These are phyloP conservation scores for Epichloe brachyelytri DNA, from an alignment of 2,329 filamentous ascomycete genomes.

Conservation along the genomic window DNA sequence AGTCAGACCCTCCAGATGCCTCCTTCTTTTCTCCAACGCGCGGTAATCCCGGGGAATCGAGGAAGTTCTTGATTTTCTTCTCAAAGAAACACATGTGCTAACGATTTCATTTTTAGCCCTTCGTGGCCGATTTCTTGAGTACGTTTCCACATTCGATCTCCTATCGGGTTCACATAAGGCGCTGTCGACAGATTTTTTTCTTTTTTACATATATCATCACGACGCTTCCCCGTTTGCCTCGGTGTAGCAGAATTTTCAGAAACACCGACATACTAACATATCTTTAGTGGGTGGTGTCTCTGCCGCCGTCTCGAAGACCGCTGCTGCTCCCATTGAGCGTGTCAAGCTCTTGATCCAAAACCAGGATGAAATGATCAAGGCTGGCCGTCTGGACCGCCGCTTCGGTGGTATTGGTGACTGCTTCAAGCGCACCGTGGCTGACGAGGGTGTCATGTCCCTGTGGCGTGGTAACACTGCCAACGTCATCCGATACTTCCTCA, in stretches of 20 bases:
- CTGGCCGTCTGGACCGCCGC: conserved; percentile 94
- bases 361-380: conserved; percentile 99
- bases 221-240: not conserved
- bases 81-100: conserved; percentile 15
- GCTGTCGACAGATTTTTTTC: not conserved
- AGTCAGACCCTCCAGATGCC: not conserved
- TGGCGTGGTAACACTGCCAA: conserved; percentile 99
- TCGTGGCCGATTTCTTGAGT: conserved; percentile 98
- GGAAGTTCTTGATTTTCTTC: conserved; percentile 6
- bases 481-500: conserved; percentile 99
- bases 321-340: conserved; percentile 99
- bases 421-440: conserved; percentile 80
- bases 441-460: conserved; percentile 88
- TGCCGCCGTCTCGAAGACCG: conserved; percentile 99
- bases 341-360: conserved; percentile 99
- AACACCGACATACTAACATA: conserved; percentile 8
- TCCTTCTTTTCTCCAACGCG: not conserved
- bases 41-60: not conserved
- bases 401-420: conserved; percentile 91
- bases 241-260: conserved; percentile 3
- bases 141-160: conserved; percentile 36
- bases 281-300: conserved; percentile 95
- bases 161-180: not conserved
- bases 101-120: conserved; percentile 48
- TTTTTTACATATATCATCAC: not conserved